Evolutionary conservation across 2,329 filamentous ascomycete genomes (phyloP).

Genomic region (Sporothrix euskadiensis): DNA sequence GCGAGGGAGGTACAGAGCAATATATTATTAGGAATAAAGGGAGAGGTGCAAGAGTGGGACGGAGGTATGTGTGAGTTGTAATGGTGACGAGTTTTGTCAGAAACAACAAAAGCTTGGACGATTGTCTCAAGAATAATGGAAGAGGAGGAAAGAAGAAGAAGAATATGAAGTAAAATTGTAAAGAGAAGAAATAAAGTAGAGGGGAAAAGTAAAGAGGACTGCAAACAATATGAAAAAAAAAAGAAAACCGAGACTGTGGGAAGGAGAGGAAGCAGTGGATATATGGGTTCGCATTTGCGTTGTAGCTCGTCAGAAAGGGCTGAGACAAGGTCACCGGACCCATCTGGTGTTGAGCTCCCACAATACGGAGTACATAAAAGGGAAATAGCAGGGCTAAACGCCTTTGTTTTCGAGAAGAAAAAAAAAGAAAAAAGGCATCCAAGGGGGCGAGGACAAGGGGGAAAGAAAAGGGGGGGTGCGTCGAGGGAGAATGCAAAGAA

Average conservation of each 20-base stretch:
- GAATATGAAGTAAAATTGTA: neutral
- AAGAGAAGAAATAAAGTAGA: neutral
- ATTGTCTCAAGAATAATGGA: neutral
- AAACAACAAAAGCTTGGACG: neutral
- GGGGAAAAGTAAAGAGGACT: neutral
- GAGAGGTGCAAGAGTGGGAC: slow-evolving; percentile 3
- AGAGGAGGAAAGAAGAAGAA: slow-evolving; percentile 1
- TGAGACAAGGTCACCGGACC: slow-evolving; percentile 33
- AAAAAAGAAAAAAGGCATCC: neutral
- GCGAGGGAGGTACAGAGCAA: neutral
- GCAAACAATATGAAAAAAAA: slow-evolving; percentile 23
- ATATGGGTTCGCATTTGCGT: slow-evolving; percentile 24
- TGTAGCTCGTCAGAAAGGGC: slow-evolving; percentile 28
- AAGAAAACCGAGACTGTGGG: slow-evolving; percentile 13
- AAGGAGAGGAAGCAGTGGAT: slow-evolving; percentile 24
- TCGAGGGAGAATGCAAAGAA: slow-evolving; percentile 13
- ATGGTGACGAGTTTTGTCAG: slow-evolving; percentile 11
- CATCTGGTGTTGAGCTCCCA: slow-evolving; percentile 25
- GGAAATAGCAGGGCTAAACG: slow-evolving; percentile 17
- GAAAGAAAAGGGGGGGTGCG: slow-evolving; percentile 22
- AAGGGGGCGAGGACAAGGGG: slow-evolving; percentile 11
- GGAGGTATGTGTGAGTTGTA: slow-evolving; percentile 1
- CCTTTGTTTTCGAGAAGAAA: neutral
- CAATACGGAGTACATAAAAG: slow-evolving; percentile 6
- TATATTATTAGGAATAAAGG: neutral